phyloP scores from a whole-genome alignment of 2,329 filamentous ascomycete species.

The Fusarium sp. region DNA sequence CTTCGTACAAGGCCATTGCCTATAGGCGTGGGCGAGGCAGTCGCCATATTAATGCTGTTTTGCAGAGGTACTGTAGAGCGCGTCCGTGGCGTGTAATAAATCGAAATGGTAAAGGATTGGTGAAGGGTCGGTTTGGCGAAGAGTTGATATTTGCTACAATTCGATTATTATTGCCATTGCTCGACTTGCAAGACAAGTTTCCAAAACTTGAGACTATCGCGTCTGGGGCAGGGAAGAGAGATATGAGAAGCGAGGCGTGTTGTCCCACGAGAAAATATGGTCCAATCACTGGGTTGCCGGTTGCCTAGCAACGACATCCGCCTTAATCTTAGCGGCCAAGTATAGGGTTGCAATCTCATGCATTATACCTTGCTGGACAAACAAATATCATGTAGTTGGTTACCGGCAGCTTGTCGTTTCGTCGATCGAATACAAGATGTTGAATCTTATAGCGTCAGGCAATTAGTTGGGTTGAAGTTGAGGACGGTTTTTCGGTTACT shows the following conservation, averaged over 20 bases:
- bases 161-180: slow-evolving; percentile 54
- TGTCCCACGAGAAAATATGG: slow-evolving; percentile 42
- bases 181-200: slow-evolving; percentile 49
- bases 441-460: neutral
- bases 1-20: slow-evolving; percentile 63
- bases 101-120: slow-evolving; percentile 35
- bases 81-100: slow-evolving; percentile 30
- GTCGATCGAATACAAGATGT: neutral
- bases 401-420: neutral
- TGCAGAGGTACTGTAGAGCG: slow-evolving; percentile 33
- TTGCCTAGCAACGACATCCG: slow-evolving; percentile 50
- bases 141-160: slow-evolving; percentile 56
- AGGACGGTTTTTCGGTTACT: neutral
- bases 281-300: slow-evolving; percentile 49
- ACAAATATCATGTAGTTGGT: neutral
- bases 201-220: slow-evolving; percentile 54
- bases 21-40: slow-evolving; percentile 67
- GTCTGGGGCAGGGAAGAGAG: slow-evolving; percentile 44
- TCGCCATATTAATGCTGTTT: slow-evolving; percentile 58
- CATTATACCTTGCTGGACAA: neutral
- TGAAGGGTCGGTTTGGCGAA: slow-evolving; percentile 21
- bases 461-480: neutral
- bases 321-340: slow-evolving; percentile 19
- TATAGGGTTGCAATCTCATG: slow-evolving; percentile 31
- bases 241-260: slow-evolving; percentile 42